Evolutionary conservation across 176 grass and related monocot species (phyloP).

Genomic region (Puccinellia tenuiflora): DNA sequence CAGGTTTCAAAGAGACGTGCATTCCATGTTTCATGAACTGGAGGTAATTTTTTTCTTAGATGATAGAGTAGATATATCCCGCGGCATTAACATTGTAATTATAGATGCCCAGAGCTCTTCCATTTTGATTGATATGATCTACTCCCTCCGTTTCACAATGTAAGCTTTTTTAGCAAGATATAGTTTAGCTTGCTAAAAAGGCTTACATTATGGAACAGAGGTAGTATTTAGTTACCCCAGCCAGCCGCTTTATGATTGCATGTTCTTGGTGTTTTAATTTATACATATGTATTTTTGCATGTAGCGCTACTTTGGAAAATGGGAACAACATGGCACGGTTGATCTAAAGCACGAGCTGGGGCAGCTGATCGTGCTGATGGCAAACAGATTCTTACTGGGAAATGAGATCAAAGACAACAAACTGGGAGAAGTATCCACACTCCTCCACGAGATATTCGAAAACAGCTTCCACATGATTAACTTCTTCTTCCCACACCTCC

Average conservation of each 20-base stretch:
- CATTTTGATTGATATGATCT: background rate
- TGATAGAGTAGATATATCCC: background rate
- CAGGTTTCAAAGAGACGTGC: background rate
- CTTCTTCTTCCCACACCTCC: background rate
- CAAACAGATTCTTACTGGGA: background rate
- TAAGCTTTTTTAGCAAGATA: no score
- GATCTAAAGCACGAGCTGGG: slow-evolving; percentile 2
- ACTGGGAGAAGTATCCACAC: background rate
- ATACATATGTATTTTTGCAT: background rate
- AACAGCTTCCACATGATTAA: background rate
- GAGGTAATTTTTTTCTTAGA: background rate
- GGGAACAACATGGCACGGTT: background rate
- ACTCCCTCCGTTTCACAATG: no score
- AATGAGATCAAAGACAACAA: background rate
- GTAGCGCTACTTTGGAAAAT: background rate
- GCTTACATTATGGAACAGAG: no score
- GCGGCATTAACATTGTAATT: background rate
- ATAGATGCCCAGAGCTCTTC: background rate
- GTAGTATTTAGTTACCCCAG: background rate
- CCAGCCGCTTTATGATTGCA: background rate
- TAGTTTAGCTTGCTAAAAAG: no score
- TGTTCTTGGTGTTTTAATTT: background rate
- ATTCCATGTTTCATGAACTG: background rate
- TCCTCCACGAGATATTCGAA: background rate
- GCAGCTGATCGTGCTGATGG: background rate